Conservation (phyloP, 805 yeast genomes). For the Monosporozyma unispora region DNA sequence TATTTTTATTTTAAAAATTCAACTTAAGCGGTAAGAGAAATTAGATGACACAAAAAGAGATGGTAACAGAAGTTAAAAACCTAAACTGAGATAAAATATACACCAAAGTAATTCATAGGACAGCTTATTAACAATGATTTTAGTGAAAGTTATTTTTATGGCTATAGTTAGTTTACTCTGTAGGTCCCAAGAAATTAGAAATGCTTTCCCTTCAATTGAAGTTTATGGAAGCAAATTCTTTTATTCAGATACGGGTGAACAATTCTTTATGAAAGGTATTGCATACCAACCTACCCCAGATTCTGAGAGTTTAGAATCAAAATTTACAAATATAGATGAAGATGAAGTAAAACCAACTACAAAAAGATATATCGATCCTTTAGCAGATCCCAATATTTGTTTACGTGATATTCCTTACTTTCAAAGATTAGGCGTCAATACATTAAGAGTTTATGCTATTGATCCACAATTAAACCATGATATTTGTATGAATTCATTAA, state of each 20-base stretch:
- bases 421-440: constrained; percentile 58
- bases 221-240: constrained; percentile 71
- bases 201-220: constrained; percentile 36
- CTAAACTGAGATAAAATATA: no score
- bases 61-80: no score
- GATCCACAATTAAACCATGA: constrained; percentile 66
- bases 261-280: constrained; percentile 79
- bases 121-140: no score
- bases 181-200: background rate
- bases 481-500: constrained; percentile 63
- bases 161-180: no score
- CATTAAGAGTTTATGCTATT: constrained; percentile 78
- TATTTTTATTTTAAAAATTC: background rate
- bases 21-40: background rate
- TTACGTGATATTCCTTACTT: constrained; percentile 77
- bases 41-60: background rate
- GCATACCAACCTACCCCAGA: constrained; percentile 66
- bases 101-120: no score
- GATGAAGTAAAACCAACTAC: constrained; percentile 6
- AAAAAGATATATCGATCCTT: constrained; percentile 54
- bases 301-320: background rate
- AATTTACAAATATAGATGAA: background rate
- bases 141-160: no score
- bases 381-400: constrained; percentile 63
- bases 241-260: constrained; percentile 60